Conservation (phyloP, 441 rosid genomes). For the Raphanus hybrid region DNA sequence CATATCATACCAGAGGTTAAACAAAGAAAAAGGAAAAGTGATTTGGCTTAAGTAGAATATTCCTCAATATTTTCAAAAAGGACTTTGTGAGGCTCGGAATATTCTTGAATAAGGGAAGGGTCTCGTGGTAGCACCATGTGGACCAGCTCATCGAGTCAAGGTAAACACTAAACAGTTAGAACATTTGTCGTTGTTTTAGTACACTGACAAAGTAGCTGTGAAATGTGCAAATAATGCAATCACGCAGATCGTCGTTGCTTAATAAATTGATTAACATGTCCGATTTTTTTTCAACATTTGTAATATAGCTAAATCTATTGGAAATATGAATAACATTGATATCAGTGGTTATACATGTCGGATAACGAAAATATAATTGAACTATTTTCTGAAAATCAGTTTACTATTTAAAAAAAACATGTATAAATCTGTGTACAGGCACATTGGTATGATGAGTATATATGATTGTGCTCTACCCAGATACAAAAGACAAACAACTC, state of each 20-base stretch:
- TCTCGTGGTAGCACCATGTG: slow-evolving; percentile 34
- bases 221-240: slow-evolving; percentile 28
- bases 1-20: neutral
- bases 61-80: neutral
- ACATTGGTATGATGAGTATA: neutral
- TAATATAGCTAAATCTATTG: neutral
- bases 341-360: neutral
- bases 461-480: neutral
- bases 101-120: slow-evolving; percentile 24
- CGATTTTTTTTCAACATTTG: neutral
- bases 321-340: neutral
- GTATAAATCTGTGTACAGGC: neutral
- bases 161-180: slow-evolving; percentile 15
- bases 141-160: slow-evolving; percentile 36
- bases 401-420: neutral
- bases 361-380: neutral
- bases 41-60: slow-evolving; percentile 22
- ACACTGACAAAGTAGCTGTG: slow-evolving; percentile 16
- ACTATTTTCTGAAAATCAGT: neutral
- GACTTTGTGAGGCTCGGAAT: slow-evolving; percentile 27
- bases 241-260: slow-evolving; percentile 25
- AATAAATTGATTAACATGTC: neutral
- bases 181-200: slow-evolving; percentile 12
- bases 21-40: neutral
- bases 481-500: neutral